Conservation (phyloP, 2,329 filamentous ascomycete species). For the Penicillium sumatraense region DNA sequence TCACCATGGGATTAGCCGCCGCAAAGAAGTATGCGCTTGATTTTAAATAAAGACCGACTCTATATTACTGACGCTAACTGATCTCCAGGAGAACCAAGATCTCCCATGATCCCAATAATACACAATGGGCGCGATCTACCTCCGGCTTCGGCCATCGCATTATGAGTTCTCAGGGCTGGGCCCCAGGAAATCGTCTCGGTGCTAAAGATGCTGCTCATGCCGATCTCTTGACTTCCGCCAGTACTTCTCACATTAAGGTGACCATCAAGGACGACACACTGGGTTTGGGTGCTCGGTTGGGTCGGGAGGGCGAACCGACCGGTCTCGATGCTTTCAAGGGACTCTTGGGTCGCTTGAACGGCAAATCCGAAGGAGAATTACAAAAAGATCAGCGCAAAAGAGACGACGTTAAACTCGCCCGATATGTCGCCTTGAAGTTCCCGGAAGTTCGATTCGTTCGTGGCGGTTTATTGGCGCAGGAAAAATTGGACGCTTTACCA, state of each 20-base stretch:
- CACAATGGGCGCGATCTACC: slow-evolving; percentile 83
- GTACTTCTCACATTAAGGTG: slow-evolving; percentile 83
- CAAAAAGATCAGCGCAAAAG: slow-evolving; percentile 71
- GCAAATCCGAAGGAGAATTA: slow-evolving; percentile 75
- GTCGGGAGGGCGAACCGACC: slow-evolving; percentile 73
- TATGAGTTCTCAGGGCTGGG: slow-evolving; percentile 86
- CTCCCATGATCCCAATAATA: slow-evolving; percentile 92
- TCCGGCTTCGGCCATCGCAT: slow-evolving; percentile 87
- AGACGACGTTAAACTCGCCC: slow-evolving; percentile 71
- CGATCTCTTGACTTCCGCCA: slow-evolving; percentile 76
- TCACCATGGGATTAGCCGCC: slow-evolving; percentile 70
- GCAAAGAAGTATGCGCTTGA: slow-evolving; percentile 66
- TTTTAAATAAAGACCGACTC: too few species aligned
- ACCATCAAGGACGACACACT: slow-evolving; percentile 87
- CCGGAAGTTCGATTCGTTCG: slow-evolving; percentile 84
- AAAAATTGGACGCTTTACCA: slow-evolving; percentile 52
- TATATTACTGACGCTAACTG: slow-evolving; percentile 3
- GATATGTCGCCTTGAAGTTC: slow-evolving; percentile 76
- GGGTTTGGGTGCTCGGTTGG: slow-evolving; percentile 81
- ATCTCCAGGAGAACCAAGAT: slow-evolving; percentile 69
- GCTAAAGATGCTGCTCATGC: slow-evolving; percentile 76
- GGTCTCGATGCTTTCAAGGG: slow-evolving; percentile 87
- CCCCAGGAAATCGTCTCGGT: slow-evolving; percentile 81
- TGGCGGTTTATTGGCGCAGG: slow-evolving; percentile 73
- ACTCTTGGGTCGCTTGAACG: slow-evolving; percentile 85